Conservation (phyloP, 495 filamentous ascomycete species). For the Neurospora terricola region DNA sequence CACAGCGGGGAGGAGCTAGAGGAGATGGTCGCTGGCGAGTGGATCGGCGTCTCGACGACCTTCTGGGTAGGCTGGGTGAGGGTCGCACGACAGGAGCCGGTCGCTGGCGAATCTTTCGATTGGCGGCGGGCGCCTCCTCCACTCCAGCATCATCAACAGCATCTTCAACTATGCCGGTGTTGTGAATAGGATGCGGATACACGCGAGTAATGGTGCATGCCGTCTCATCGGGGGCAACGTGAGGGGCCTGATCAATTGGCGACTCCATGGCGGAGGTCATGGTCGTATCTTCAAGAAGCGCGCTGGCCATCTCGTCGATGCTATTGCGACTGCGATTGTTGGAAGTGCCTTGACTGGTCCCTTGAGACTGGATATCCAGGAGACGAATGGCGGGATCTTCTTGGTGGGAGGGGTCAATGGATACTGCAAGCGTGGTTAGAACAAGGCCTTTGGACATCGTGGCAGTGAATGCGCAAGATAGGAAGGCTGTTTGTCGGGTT, state of each 20-base stretch:
- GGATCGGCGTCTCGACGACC: neutral
- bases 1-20: neutral
- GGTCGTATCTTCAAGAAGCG: constrained; percentile 19
- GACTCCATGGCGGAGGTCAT: neutral
- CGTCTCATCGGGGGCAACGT: neutral
- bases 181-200: neutral
- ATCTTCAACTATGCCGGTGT: neutral
- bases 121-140: neutral
- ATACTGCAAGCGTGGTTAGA: neutral
- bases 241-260: neutral
- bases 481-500: neutral
- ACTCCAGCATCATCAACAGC: neutral
- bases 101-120: neutral
- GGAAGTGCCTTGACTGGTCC: neutral
- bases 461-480: neutral
- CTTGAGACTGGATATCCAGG: neutral
- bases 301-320: constrained; percentile 25
- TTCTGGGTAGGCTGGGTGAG: neutral
- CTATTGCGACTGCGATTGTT: constrained; percentile 11
- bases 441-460: neutral
- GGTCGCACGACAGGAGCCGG: neutral
- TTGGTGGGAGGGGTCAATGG: neutral
- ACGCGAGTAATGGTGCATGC: neutral
- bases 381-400: neutral
- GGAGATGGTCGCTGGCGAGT: neutral